These are phyloP conservation scores for Rhodamnia argentea DNA, from an alignment of 345 rosid genomes.

Conservation along the genomic window DNA sequence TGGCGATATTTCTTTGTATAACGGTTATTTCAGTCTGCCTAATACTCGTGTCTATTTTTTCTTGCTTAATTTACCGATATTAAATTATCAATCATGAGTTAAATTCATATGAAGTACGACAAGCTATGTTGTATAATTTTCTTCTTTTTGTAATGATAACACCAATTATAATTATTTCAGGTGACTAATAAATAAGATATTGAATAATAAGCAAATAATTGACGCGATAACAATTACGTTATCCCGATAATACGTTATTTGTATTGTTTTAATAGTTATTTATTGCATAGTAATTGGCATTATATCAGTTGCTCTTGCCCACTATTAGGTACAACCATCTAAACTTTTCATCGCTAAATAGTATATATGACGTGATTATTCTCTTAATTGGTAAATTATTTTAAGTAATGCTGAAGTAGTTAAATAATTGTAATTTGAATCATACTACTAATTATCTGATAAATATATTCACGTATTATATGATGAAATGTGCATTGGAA, in stretches of 20 bases:
- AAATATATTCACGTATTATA: background rate
- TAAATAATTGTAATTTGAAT: background rate
- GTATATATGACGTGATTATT: background rate
- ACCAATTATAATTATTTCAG: background rate
- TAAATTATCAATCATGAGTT: background rate
- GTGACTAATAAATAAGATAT: background rate
- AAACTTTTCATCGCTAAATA: background rate
- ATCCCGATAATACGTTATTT: background rate
- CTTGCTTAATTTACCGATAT: background rate
- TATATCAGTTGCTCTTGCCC: background rate
- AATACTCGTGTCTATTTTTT: background rate
- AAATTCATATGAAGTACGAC: background rate
- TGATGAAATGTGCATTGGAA: background rate
- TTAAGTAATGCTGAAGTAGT: background rate
- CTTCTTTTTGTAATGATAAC: background rate
- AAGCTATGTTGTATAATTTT: background rate
- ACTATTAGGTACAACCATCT: background rate
- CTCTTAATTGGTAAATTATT: background rate
- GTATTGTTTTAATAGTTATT: background rate
- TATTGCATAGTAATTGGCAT: background rate
- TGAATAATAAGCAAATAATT: background rate
- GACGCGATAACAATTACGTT: background rate
- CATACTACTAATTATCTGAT: background rate
- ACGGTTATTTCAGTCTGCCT: background rate
- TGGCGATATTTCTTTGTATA: rapidly evolving